phyloP scores from a whole-genome alignment of 108 stramenopile genomes.

The Fragilaria radians region DNA sequence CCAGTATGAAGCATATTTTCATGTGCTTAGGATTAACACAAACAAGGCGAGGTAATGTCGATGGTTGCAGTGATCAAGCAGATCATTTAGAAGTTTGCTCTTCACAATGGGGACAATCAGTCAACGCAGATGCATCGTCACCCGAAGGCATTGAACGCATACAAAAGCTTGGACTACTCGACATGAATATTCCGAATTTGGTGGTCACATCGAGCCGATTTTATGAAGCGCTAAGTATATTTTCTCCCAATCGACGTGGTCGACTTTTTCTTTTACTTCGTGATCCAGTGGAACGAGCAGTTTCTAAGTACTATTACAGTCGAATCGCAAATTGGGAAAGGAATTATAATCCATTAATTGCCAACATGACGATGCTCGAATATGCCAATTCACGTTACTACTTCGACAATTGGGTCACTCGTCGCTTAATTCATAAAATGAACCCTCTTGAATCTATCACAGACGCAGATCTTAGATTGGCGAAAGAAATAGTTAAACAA shows the following conservation, averaged over 20 bases:
- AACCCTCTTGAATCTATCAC: conserved; percentile 1
- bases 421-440: conserved; percentile 8
- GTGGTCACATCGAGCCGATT: conserved; percentile 24
- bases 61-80: conserved; percentile 8
- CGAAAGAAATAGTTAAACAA: conserved; percentile 31
- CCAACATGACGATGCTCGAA: conserved; percentile 31
- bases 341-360: conserved; percentile 36
- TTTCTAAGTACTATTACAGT: conserved; percentile 50
- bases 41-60: conserved; percentile 8
- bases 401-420: conserved; percentile 9
- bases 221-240: conserved; percentile 20
- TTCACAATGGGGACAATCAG: not conserved
- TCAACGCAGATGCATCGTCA: conserved; percentile 8
- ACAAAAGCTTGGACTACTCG: conserved; percentile 24
- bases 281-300: conserved; percentile 41
- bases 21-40: conserved; percentile 25
- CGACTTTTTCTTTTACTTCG: conserved; percentile 36
- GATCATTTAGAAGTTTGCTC: conserved; percentile 1
- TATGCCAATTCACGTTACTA: conserved; percentile 17
- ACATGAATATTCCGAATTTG: conserved; percentile 17
- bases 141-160: conserved; percentile 13
- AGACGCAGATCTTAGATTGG: conserved; percentile 23
- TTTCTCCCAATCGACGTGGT: conserved; percentile 21
- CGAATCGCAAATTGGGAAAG: conserved; percentile 43
- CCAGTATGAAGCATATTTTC: conserved; percentile 32